Percentiles rank a stretch among this genome's conserved stretches.
Conservation (phyloP, 2,329 filamentous ascomycete species). For the Cordyceps javanica region DNA sequence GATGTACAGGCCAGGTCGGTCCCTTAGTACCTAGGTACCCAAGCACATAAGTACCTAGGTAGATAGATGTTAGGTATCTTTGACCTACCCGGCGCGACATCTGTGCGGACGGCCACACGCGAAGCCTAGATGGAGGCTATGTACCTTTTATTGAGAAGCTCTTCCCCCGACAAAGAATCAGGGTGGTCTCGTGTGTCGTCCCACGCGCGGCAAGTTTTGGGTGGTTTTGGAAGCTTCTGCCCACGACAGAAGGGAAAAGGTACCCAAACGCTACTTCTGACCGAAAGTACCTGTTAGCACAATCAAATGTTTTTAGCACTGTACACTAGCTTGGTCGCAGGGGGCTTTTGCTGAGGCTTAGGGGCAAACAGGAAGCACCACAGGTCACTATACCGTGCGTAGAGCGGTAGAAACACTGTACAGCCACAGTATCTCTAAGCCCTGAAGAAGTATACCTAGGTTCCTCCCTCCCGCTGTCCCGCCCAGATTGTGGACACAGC, state of each 20-base stretch:
- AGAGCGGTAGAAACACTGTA: background rate
- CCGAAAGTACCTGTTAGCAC: background rate
- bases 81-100: background rate
- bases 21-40: too few relatives aligned
- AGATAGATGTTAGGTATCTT: background rate
- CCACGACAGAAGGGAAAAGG: background rate
- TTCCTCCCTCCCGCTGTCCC: conserved; percentile 15
- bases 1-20: too few relatives aligned
- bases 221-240: conserved; percentile 8
- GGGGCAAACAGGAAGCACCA: background rate
- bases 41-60: background rate
- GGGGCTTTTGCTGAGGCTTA: background rate
- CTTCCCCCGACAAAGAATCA: background rate
- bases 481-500: conserved; percentile 16
- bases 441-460: conserved; percentile 1
- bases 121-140: background rate
- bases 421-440: background rate
- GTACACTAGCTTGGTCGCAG: background rate
- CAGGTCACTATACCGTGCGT: background rate
- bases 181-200: conserved; percentile 10
- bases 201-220: conserved; percentile 8
- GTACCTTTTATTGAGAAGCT: background rate
- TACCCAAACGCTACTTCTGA: background rate
- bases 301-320: background rate
- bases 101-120: background rate